Conservation (phyloP, 768 basidiomycete species). For the Hericium erinaceus region DNA sequence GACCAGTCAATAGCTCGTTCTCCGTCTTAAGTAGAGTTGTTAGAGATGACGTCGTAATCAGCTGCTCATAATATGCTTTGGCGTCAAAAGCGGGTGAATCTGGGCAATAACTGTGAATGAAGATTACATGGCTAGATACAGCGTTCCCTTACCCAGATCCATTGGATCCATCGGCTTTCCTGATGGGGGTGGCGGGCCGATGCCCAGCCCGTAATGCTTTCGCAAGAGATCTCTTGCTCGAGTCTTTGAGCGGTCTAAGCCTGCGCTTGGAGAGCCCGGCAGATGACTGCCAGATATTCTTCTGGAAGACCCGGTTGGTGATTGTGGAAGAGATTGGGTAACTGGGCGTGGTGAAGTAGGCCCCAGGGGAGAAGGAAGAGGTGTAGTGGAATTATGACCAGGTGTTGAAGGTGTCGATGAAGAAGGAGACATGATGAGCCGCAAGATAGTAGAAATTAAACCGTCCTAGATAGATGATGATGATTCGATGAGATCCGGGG, state of each 20-base stretch:
- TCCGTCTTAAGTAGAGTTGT: conserved; percentile 67
- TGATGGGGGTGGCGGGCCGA: conserved; percentile 57
- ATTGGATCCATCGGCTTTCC: conserved; percentile 63
- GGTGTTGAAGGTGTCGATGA: conserved; percentile 3
- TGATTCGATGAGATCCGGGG: no score
- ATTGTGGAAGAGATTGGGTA: background rate
- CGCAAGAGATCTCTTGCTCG: conserved; percentile 69
- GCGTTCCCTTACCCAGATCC: conserved; percentile 50
- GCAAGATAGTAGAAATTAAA: no score
- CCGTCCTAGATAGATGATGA: no score
- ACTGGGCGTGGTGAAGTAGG: conserved; percentile 3
- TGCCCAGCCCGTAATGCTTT: conserved; percentile 80
- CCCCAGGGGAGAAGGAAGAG: conserved; percentile 8
- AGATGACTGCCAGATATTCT: background rate
- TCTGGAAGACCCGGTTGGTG: background rate
- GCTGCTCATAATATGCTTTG: conserved; percentile 74
- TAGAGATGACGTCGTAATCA: conserved; percentile 75
- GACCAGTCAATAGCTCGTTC: conserved; percentile 73
- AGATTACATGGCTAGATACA: no score
- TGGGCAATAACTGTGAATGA: conserved; percentile 21
- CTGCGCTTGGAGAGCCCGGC: conserved; percentile 4
- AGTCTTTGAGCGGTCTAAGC: conserved; percentile 18
- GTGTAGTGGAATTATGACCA: conserved; percentile 6
- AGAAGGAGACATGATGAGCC: background rate
- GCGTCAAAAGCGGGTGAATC: conserved; percentile 81